Base-by-base conservation (phyloP, 2,329 filamentous ascomycete species). In the Ilyonectria mors-panacis region DNA sequence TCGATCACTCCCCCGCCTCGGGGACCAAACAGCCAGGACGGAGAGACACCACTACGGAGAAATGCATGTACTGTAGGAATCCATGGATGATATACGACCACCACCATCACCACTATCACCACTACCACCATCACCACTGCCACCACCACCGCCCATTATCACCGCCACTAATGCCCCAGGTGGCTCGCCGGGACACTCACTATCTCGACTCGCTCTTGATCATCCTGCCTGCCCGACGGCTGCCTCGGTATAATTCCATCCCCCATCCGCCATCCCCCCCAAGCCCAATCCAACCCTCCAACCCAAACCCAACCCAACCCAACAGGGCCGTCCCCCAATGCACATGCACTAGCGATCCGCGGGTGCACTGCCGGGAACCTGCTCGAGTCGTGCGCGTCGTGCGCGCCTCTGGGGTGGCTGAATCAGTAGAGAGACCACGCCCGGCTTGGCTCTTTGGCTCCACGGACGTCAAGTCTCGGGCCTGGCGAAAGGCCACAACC, bases 321-420 rank as follows among this genome's bases (percentile, higher is more conserved):
- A 42, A 42, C 17, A n/a, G 39, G 39, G 39, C 39, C 15, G n/a
- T 42, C 39, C 39, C 39, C 39, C 15, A 42, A 61, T 62, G 26
- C 68, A 67, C 72, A 61, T 62, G 26, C 68, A 67, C 72, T 66
- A 59, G 66, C 54, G 68, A 63, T 48, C 63, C 63, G 58, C 71
- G 63, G 47, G 58, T 60, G 56, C 69, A 56, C 53, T 72, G 61
- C 72, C 70, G 61, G 65, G 66, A 26, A 26, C 26, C 26, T 26
- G 26, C 26, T 26, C 26, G 26, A 26, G 26, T 65, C 61, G 67
- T 62, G 67, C 65, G 65, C 70, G 63, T 75, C 66, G 64, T 68
- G 68, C 62, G 64, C 67, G 59, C 63, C 55, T 70, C 56, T 67
- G 65, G 63, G 67, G 71, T 74, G 73, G 73, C 73, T 75, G 66